phyloP scores from a whole-genome alignment of 2,329 filamentous ascomycete species.

The Fonsecaea pedrosoi region DNA sequence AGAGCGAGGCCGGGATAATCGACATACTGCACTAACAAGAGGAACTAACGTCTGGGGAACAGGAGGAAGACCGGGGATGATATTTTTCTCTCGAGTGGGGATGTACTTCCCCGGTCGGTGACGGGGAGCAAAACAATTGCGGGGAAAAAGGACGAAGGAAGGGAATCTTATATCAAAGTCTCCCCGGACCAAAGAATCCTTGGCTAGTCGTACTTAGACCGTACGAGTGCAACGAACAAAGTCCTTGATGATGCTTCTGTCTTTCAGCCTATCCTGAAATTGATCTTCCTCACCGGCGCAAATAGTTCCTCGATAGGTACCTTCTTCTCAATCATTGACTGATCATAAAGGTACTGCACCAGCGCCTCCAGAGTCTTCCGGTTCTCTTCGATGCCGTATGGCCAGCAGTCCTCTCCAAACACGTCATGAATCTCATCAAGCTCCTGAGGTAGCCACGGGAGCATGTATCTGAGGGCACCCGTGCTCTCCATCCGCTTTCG shows the following conservation, averaged over 20 bases:
- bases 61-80: not conserved
- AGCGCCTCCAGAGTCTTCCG: slow-evolving; percentile 15
- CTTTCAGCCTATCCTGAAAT: slow-evolving; percentile 16
- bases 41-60: slow-evolving; percentile 8
- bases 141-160: not conserved
- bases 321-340: slow-evolving; percentile 12
- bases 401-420: slow-evolving; percentile 35
- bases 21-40: not conserved
- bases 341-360: slow-evolving; percentile 13
- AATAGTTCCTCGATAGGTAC: slow-evolving; percentile 16
- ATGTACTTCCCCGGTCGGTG: not conserved
- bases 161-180: not conserved
- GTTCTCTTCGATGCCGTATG: slow-evolving; percentile 13
- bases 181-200: not conserved
- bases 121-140: slow-evolving; percentile 2
- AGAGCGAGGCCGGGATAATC: not conserved
- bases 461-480: slow-evolving; percentile 45
- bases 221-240: no score
- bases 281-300: slow-evolving; percentile 20
- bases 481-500: slow-evolving; percentile 42
- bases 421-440: slow-evolving; percentile 47
- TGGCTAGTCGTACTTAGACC: not conserved
- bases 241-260: not conserved
- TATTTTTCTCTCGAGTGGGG: not conserved
- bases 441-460: slow-evolving; percentile 46